phyloP scores from a whole-genome alignment of 305 asterid genomes.

The Fraxinus platypoda region DNA sequence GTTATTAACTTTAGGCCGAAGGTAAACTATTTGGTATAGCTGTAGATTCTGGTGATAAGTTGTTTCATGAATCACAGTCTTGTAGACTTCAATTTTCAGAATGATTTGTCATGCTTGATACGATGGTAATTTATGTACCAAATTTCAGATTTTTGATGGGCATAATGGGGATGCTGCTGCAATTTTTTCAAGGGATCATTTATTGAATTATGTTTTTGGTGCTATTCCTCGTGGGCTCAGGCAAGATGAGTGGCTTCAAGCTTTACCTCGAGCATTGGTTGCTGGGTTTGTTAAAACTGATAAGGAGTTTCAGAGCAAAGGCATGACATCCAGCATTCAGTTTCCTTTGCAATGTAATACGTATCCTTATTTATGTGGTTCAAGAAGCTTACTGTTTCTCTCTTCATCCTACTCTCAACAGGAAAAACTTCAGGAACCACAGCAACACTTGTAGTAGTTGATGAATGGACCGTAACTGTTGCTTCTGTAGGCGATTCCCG shows the following conservation, averaged over 20 bases:
- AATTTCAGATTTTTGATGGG: constrained; percentile 77
- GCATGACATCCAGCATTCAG: constrained; percentile 36
- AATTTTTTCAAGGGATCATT: constrained; percentile 65
- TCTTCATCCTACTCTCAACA: constrained; percentile 20
- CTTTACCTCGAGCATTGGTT: constrained; percentile 88
- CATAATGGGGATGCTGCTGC: constrained; percentile 92
- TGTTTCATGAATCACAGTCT: constrained; percentile 4
- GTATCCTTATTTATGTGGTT: background rate
- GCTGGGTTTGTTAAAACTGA: constrained; percentile 94
- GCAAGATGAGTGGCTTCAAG: constrained; percentile 88
- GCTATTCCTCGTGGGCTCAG: constrained; percentile 79
- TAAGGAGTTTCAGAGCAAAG: constrained; percentile 84
- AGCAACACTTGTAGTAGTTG: constrained; percentile 75
- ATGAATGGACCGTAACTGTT: constrained; percentile 88
- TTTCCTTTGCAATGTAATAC: background rate
- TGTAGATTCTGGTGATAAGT: background rate
- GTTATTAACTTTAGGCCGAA: background rate
- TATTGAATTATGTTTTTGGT: constrained; percentile 59
- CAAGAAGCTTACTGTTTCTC: background rate
- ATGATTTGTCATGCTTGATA: constrained; percentile 1
- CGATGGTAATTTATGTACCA: background rate
- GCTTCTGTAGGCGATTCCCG: constrained; percentile 95
- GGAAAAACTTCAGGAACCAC: constrained; percentile 96
- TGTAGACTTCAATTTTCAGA: background rate
- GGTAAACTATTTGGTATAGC: background rate